Evolutionary conservation across 768 basidiomycete genomes (phyloP).

Genomic region (Paxillus involutus): DNA sequence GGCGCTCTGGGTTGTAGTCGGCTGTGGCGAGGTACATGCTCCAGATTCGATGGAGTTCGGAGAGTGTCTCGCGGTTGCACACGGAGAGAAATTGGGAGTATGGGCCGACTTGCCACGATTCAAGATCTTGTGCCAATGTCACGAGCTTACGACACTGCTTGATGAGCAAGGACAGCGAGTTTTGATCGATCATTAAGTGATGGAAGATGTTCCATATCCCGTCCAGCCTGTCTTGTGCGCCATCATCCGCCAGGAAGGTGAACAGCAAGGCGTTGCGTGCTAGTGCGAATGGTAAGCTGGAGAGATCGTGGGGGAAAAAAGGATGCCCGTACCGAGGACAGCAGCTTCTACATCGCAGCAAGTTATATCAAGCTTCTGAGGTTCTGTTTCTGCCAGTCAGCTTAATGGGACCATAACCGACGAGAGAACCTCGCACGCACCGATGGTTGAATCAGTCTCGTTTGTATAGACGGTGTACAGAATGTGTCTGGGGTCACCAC

Average conservation of each 20-base stretch:
- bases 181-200: constrained; percentile 26
- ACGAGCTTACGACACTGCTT: constrained; percentile 27
- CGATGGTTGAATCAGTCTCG: constrained; percentile 3
- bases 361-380: constrained; percentile 27
- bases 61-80: constrained; percentile 25
- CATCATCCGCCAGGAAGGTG: constrained; percentile 26
- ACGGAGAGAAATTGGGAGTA: constrained; percentile 24
- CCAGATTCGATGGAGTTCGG: constrained; percentile 23
- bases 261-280: constrained; percentile 31
- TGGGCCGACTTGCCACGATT: constrained; percentile 26
- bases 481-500: constrained; percentile 57
- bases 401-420: no score
- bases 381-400: constrained; percentile 10
- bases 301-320: neutral
- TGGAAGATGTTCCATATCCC: constrained; percentile 33
- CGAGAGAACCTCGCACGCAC: constrained; percentile 4
- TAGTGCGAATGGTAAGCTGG: neutral
- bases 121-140: constrained; percentile 11
- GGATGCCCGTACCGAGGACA: constrained; percentile 23
- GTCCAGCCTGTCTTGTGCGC: constrained; percentile 12
- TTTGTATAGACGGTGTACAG: constrained; percentile 44
- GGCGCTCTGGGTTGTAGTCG: constrained; percentile 8
- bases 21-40: constrained; percentile 12
- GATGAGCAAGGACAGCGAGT: constrained; percentile 23
- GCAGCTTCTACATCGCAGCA: constrained; percentile 31